Base-by-base conservation (phyloP, 805 yeast species). In the Myxozyma udenii region DNA sequence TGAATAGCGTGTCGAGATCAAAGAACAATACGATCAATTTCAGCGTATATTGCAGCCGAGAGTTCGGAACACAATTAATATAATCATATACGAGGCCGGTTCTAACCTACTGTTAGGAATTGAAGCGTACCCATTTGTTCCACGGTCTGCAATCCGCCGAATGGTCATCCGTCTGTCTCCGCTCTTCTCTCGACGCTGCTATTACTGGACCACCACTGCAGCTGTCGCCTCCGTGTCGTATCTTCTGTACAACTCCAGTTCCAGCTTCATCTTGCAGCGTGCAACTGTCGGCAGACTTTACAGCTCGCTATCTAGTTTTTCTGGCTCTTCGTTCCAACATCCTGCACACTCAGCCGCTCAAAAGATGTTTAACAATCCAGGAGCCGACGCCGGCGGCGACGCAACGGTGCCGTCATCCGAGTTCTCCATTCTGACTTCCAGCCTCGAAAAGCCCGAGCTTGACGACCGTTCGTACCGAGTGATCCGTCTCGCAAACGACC, bases 401-500 rank as follows among this genome's bases (percentile, higher is more conserved):
- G 22, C 19, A 21, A 44, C 11, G 2, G 50, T 28, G 5, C 14
- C 44, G n/a, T 21, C 40, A 21, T 24, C 47, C 14, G 33, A 50
- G n/a, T 47, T 47, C 35, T 38, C 46, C 9, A 51, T 55, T 11
- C 32, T 55, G n/a, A 57, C 60, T 6, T 40, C 58, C 3, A 30
- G 46, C 11, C 48, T 64, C 75, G 87, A 54, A 57, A 62, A 65
- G 48, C 76, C 76, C 12, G 56, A 62, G 39, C 61, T 68, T 19
- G 98, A 91, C 68, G 87, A 90, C 61, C 75, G 98, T 47, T 68
- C 74, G 32, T 93, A 93, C 66, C 77, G 88, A 37, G 70, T 82
- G 44, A 72, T 91, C 59, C 72, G 70, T 33, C 75, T 91, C 12
- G 75, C 80, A 2, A 89, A 90, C 68, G 93, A 93, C 0, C 70